Evolutionary conservation across 768 basidiomycete genomes (phyloP).

Genomic region (Rhodocollybia butyracea): DNA sequence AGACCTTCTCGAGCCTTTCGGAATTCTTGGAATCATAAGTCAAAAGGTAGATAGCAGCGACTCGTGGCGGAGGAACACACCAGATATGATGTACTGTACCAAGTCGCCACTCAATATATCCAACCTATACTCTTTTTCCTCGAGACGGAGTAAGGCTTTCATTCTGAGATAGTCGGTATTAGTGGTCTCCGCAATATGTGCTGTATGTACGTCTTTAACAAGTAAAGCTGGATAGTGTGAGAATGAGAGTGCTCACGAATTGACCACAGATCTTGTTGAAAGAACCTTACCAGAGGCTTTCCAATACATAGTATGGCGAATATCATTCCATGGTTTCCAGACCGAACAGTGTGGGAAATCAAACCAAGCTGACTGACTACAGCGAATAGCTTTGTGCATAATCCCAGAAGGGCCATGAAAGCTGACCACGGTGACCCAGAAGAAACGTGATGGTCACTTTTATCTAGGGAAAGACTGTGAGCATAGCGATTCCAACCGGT

Average conservation of each 20-base stretch:
- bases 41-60: neutral
- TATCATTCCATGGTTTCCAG: slow-evolving; percentile 5
- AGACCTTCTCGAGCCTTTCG: neutral
- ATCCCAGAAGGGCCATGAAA: neutral
- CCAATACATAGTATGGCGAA: slow-evolving; percentile 1
- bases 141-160: neutral
- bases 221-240: neutral
- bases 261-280: neutral
- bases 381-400: neutral
- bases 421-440: neutral
- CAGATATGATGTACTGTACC: slow-evolving; percentile 5
- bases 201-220: neutral
- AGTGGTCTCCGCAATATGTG: neutral
- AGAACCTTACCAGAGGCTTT: neutral
- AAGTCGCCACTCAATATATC: slow-evolving; percentile 5
- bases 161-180: slow-evolving; percentile 5
- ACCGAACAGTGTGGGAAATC: neutral
- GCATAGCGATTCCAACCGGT: neutral
- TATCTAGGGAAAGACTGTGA: neutral
- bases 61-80: neutral
- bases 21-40: slow-evolving; percentile 1
- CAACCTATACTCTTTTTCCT: neutral
- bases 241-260: neutral
- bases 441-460: slow-evolving; percentile 2
- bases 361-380: slow-evolving; percentile 4